phyloP scores from a whole-genome alignment of 2,329 filamentous ascomycete species.

The Fusarium oligoseptatum region DNA sequence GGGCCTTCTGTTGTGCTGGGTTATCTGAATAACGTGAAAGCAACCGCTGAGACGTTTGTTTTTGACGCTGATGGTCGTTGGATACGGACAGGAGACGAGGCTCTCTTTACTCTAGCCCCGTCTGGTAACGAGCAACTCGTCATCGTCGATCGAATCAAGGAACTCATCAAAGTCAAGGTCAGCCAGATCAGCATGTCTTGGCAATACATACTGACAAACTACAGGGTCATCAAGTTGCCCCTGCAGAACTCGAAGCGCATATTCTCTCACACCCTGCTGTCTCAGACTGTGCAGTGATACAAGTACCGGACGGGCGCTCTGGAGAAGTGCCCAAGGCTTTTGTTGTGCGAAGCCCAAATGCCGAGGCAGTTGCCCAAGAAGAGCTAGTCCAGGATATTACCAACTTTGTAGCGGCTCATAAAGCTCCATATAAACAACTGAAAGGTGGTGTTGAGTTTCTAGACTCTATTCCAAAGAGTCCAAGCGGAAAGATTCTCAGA shows the following conservation, averaged over 20 bases:
- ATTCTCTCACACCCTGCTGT: conserved; percentile 71
- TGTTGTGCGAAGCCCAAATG: conserved; percentile 56
- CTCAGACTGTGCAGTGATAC: conserved; percentile 80
- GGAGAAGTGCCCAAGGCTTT: conserved; percentile 74
- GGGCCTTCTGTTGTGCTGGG: conserved; percentile 82
- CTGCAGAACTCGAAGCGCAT: not conserved
- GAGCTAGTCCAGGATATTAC: not conserved
- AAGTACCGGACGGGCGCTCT: conserved; percentile 70
- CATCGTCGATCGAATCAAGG: conserved; percentile 81
- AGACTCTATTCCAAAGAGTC: conserved; percentile 77
- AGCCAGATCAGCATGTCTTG: conserved; percentile 10
- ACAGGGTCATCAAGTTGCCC: not conserved
- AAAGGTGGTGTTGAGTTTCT: conserved; percentile 73
- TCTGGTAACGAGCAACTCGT: conserved; percentile 83
- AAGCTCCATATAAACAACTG: conserved; percentile 69
- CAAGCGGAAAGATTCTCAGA: conserved; percentile 71
- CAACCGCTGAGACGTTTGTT: conserved; percentile 82
- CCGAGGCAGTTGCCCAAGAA: not conserved
- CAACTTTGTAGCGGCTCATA: not conserved
- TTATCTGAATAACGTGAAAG: conserved; percentile 87
- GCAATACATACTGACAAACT: conserved; percentile 59
- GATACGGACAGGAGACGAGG: conserved; percentile 89
- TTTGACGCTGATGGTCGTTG: conserved; percentile 75
- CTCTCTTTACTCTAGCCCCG: conserved; percentile 72
- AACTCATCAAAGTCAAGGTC: conserved; percentile 83